Evolutionary conservation across 257 asterid species (phyloP).

Genomic region (Fraxinus americana): DNA sequence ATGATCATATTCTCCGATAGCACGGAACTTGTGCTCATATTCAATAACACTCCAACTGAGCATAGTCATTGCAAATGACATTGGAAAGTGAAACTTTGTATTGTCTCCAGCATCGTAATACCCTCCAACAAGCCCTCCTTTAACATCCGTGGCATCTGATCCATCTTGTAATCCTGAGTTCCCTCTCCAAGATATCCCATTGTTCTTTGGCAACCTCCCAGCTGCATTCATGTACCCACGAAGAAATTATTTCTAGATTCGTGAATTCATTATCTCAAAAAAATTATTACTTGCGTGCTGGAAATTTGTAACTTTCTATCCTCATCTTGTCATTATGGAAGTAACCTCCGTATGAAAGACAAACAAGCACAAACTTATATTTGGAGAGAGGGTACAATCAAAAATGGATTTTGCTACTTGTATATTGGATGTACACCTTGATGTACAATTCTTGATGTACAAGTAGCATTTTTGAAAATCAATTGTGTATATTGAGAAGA

Average conservation of each 20-base stretch:
- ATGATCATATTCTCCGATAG: slow-evolving; percentile 73
- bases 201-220: slow-evolving; percentile 70
- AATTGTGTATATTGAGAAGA: too few relatives aligned
- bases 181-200: slow-evolving; percentile 75
- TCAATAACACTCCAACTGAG: slow-evolving; percentile 92
- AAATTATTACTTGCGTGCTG: too few relatives aligned
- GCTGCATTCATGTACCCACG: slow-evolving; percentile 46
- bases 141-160: slow-evolving; percentile 49
- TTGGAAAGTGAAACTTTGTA: slow-evolving; percentile 74
- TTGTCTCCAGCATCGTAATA: slow-evolving; percentile 94
- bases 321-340: too few relatives aligned
- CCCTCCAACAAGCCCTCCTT: slow-evolving; percentile 85
- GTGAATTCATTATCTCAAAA: neutral
- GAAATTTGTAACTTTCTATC: too few relatives aligned
- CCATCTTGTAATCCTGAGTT: slow-evolving; percentile 83
- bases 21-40: slow-evolving; percentile 76
- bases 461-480: too few relatives aligned
- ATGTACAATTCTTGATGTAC: too few relatives aligned
- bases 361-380: too few relatives aligned
- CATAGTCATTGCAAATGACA: slow-evolving; percentile 94
- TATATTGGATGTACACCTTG: too few relatives aligned
- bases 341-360: too few relatives aligned
- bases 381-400: too few relatives aligned
- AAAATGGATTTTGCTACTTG: too few relatives aligned
- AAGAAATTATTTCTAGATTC: neutral